Evolutionary conservation across 805 yeast genomes (phyloP), one percentile per base, ranked within the genome.

Genomic region (Ogataea methylovora): DNA sequence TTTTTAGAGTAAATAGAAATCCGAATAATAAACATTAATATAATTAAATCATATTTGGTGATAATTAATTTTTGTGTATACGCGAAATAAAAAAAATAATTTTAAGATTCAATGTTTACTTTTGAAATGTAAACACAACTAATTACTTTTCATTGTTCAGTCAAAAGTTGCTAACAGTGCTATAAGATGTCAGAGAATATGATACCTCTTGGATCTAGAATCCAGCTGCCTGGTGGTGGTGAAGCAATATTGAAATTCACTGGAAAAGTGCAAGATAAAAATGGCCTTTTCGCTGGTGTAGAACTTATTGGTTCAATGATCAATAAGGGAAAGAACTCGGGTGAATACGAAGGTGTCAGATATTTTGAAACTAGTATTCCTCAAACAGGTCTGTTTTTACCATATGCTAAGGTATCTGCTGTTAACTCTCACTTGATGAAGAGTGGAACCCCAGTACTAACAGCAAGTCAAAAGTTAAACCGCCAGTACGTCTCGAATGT

Each of bases 211-310:
- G 54, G 52, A 10, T 25, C 50, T 2, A 34, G 30, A 11, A 55
- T 54, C 6, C 21, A 19, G 12, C 24, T 81, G 2, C 94, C 94
- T 0, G 84, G 83, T 8, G 76, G 83, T 10, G 77, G 84, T 17
- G 59, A 61, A 27, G 96, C 88, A 1, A 63, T 77, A 9, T 60
- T 88, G 34, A 67, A 76, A 39, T 88, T 71, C 55, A 65, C 78
- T 15, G 98, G 96, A 1, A 57, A 69, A 2, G 84, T 90, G 13
- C 71, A 76, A 16, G 79, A 79, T 16, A 85, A 84, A 49, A 57
- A 60, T 6, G 95, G 95, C 0, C 64, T 67, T 9, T 90, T 79
- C 62, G 95, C 88, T 5, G 98, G 98, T 3, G 69, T 90, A 5
- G 97, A 90, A 53, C 61, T 90, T 28, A 48, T 76, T n/a, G 88